Base-by-base conservation (phyloP, 306 rosid genomes). In the Pyrus bretschneideri region DNA sequence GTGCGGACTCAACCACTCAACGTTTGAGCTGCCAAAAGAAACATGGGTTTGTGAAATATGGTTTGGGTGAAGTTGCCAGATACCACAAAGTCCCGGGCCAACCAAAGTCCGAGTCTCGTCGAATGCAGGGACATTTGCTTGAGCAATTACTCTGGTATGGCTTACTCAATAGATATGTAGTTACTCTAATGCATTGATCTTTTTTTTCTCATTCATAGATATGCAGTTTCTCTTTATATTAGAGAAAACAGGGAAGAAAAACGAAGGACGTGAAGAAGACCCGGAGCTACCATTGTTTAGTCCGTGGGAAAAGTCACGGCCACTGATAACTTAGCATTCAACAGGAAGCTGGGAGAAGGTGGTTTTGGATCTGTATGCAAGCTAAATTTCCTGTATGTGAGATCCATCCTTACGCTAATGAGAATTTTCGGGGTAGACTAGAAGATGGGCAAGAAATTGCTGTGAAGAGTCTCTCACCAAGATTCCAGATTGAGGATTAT, bases 131-230 rank as follows among this genome's bases (percentile, higher is more conserved):
- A 29, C 0, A 67, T 49, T 55, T 89, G 95, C 79, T 82, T 84
- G 74, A 74, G 31, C 57, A 82, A 89, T n/a, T 89, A 93, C 63
- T 80, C 87, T 12, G 89, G 95, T 78, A 76, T 64, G 67, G 93
- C 91, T 63, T 88, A 74, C 65, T 73, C 92, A 22, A 11, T 27
- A 2, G 35, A 49, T 27, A 10, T 29, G 42, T 29, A 49, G 60
- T 17, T 55, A 29, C 29, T 17, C 10, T 46, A 31, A 9, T 51
- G 61, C 51, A 0, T 33, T 54, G 4, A 25, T 11, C 9, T 31
- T 51, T 55, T 57, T 18, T 6, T 31, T 51, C 25, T 17, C 58
- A 17, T 13, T 22, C 7, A 1, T 17, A 4, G 33, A 49, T 9
- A 11, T 18, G 44, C 52, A 51, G 61, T 17, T 38, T 55, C 31